Percentiles rank a stretch among this genome's conserved stretches.
phyloP scores from a whole-genome alignment of 2,329 filamentous ascomycete species.

The Endocalyx cinctus region DNA sequence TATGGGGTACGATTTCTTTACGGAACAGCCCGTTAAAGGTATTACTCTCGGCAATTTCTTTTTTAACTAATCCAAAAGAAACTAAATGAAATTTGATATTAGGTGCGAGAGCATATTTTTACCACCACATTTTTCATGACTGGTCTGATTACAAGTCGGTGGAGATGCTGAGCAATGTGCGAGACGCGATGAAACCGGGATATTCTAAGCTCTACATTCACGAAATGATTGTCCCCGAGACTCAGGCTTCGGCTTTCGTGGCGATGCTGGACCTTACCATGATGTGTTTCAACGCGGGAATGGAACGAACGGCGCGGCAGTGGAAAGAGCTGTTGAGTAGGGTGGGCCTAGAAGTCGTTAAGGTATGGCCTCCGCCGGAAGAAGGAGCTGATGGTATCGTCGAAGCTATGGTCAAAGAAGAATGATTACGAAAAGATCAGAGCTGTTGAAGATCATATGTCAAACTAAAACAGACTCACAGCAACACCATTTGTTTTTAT shows the following conservation, averaged over 20 bases:
- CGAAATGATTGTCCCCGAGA: constrained; percentile 28
- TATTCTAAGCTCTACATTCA: constrained; percentile 30
- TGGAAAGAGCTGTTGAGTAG: constrained; percentile 7
- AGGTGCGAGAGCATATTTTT: constrained; percentile 27
- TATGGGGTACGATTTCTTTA: constrained; percentile 31
- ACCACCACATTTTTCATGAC: constrained; percentile 31
- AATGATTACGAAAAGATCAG: too few species aligned
- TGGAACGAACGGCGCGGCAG: constrained; percentile 9
- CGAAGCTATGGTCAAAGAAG: constrained; percentile 14
- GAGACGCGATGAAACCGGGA: constrained; percentile 24
- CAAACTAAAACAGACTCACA: too few species aligned
- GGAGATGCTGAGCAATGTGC: constrained; percentile 25
- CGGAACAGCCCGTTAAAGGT: constrained; percentile 31
- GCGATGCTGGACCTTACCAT: constrained; percentile 1
- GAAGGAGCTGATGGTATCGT: constrained; percentile 20
- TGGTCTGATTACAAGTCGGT: constrained; percentile 29
- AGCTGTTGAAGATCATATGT: too few species aligned
- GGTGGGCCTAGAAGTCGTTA: constrained; percentile 17
- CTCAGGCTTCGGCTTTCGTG: constrained; percentile 15
- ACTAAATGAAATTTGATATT: too few species aligned
- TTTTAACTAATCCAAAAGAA: too few species aligned
- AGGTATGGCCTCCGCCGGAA: constrained; percentile 16
- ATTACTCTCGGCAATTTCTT: too few species aligned
- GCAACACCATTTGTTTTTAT: too few species aligned
- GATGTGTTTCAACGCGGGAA: constrained; percentile 3